Conservation (phyloP, 2,329 filamentous ascomycete genomes). For the Sporothrix humicola region DNA sequence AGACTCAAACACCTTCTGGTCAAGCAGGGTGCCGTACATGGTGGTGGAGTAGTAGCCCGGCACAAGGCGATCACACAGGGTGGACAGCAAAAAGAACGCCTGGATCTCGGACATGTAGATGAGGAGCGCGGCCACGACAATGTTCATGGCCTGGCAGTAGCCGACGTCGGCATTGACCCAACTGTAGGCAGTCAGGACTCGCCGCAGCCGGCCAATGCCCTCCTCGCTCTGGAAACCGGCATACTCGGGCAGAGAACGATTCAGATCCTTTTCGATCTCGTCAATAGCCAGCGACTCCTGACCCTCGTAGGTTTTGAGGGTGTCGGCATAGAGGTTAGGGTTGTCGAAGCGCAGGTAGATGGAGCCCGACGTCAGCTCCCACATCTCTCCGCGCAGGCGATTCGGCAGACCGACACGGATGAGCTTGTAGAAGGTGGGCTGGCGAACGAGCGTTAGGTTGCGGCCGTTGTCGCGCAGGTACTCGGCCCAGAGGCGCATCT, state of each 20-base stretch:
- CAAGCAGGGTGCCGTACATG: slow-evolving; percentile 97
- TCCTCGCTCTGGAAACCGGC: slow-evolving; percentile 96
- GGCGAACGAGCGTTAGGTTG: slow-evolving; percentile 88
- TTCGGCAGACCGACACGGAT: slow-evolving; percentile 96
- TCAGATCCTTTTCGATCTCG: slow-evolving; percentile 98
- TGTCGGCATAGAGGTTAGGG: slow-evolving; percentile 82
- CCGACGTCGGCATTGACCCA: slow-evolving; percentile 96
- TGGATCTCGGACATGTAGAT: slow-evolving; percentile 98
- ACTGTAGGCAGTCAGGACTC: slow-evolving; percentile 95
- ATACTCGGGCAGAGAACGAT: slow-evolving; percentile 94
- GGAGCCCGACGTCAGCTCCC: slow-evolving; percentile 93
- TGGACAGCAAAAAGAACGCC: slow-evolving; percentile 90
- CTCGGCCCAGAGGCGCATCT: slow-evolving; percentile 97
- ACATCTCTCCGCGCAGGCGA: slow-evolving; percentile 88
- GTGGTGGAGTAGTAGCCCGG: slow-evolving; percentile 98
- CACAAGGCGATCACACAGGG: slow-evolving; percentile 88
- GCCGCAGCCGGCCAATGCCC: slow-evolving; percentile 84
- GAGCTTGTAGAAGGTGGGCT: slow-evolving; percentile 96
- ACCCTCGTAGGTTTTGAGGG: slow-evolving; percentile 80
- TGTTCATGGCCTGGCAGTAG: slow-evolving; percentile 99
- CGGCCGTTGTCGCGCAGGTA: slow-evolving; percentile 95
- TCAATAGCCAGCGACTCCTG: slow-evolving; percentile 93
- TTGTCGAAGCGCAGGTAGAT: slow-evolving; percentile 86
- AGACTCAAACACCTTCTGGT: slow-evolving; percentile 96
- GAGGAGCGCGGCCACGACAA: slow-evolving; percentile 93